phyloP scores from a whole-genome alignment of 2,329 filamentous ascomycete genomes.

The Neofusicoccum sp. region DNA sequence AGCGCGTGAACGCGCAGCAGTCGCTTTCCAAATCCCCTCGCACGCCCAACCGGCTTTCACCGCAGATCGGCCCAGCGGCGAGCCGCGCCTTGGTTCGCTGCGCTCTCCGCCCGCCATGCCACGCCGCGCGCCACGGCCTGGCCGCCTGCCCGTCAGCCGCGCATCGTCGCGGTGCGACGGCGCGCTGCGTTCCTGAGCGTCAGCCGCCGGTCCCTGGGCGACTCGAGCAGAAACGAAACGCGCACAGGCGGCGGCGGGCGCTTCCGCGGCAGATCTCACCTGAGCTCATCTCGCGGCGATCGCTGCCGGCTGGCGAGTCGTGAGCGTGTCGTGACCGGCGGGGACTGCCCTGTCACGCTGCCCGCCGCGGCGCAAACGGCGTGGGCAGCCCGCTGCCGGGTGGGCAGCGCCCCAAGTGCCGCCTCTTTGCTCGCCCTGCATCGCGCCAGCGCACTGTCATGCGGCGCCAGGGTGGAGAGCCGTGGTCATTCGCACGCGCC shows the following conservation, averaged over 20 bases:
- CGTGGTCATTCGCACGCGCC: neutral
- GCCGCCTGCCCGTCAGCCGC: neutral
- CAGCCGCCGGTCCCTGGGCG: neutral
- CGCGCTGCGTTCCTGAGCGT: neutral
- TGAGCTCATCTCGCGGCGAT: slow-evolving; percentile 10
- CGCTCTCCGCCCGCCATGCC: slow-evolving; percentile 9
- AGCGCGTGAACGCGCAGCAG: slow-evolving; percentile 5
- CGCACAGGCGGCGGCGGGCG: slow-evolving; percentile 3
- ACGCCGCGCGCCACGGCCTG: neutral
- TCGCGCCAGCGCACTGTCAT: neutral
- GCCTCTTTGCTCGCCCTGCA: neutral
- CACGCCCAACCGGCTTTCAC: slow-evolving; percentile 7
- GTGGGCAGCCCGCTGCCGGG: neutral
- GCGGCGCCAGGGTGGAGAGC: slow-evolving; percentile 10
- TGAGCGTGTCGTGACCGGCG: neutral
- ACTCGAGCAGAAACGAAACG: slow-evolving; percentile 7
- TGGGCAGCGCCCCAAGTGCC: neutral
- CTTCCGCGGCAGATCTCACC: slow-evolving; percentile 16
- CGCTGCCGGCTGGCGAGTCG: slow-evolving; percentile 1
- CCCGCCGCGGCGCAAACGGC: neutral
- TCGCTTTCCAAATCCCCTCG: neutral
- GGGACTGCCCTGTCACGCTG: slow-evolving; percentile 6
- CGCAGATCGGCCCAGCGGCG: slow-evolving; percentile 11
- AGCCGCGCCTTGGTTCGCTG: slow-evolving; percentile 2
- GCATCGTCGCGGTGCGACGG: neutral